Evolutionary conservation across 176 grass and related monocot species (phyloP).

Genomic region (Typha latifolia): DNA sequence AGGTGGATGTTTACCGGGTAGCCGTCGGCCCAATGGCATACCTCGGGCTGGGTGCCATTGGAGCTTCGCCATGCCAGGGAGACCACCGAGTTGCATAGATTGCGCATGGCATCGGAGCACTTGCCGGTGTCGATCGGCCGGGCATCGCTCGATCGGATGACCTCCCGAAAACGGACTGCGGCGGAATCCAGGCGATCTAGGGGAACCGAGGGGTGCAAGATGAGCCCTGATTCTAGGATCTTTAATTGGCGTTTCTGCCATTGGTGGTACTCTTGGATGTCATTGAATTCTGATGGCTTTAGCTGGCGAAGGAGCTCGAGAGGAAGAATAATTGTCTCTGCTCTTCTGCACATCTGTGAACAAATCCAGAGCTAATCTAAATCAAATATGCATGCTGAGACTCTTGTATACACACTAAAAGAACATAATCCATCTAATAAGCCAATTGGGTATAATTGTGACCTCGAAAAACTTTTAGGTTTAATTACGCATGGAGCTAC

Average conservation of each 20-base stretch:
- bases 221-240: conserved; percentile 67
- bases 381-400: too few relatives aligned
- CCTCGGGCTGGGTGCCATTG: conserved; percentile 5
- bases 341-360: conserved; percentile 43
- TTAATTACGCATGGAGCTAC: too few relatives aligned
- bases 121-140: conserved; percentile 77
- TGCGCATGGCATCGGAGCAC: conserved; percentile 53
- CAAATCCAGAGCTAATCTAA: background rate
- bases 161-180: conserved; percentile 53
- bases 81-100: conserved; percentile 41
- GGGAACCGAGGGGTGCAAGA: conserved; percentile 56
- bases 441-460: too few relatives aligned
- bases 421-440: too few relatives aligned
- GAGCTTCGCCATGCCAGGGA: conserved; percentile 55
- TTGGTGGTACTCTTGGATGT: conserved; percentile 67
- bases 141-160: conserved; percentile 39
- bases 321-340: conserved; percentile 70
- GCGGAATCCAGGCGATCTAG: conserved; percentile 58
- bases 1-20: conserved; percentile 77
- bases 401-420: too few relatives aligned
- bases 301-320: conserved; percentile 90
- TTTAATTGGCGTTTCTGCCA: conserved; percentile 89
- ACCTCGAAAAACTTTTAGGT: too few relatives aligned
- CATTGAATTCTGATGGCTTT: conserved; percentile 51
- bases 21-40: conserved; percentile 79